These are phyloP conservation scores for Bidens hawaiensis DNA, from an alignment of 140 eudicot species.

Conservation along the genomic window DNA sequence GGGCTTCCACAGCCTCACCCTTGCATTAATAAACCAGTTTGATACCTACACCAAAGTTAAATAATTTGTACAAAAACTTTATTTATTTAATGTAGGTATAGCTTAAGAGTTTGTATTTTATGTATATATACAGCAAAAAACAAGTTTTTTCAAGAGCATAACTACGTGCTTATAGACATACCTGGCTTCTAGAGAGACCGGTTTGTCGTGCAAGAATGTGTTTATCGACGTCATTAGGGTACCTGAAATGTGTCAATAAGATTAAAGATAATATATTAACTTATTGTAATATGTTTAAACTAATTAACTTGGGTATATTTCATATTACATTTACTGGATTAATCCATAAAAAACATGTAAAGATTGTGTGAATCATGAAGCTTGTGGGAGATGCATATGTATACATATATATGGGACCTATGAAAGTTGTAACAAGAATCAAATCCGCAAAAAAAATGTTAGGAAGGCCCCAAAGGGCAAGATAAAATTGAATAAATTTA, in stretches of 20 bases:
- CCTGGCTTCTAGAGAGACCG: constrained; percentile 99
- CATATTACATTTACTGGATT: not conserved
- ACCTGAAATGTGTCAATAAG: constrained; percentile 53
- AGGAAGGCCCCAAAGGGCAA: constrained; percentile 42
- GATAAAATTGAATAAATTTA: constrained; percentile 31
- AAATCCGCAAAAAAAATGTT: constrained; percentile 50
- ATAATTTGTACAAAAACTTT: not conserved
- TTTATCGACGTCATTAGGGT: constrained; percentile 97
- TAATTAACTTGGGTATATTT: not conserved
- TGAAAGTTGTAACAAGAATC: constrained; percentile 50
- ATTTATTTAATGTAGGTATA: not conserved
- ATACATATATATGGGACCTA: constrained; percentile 40
- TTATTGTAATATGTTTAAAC: not conserved
- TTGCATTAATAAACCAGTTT: constrained; percentile 95
- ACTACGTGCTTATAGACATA: constrained; percentile 29
- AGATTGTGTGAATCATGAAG: constrained; percentile 35
- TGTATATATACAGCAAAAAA: not conserved
- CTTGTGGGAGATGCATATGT: constrained; percentile 23
- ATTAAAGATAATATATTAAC: not conserved
- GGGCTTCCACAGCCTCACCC: constrained; percentile 98
- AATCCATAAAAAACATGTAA: constrained; percentile 23
- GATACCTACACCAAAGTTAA: constrained; percentile 56
- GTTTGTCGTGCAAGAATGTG: constrained; percentile 99
- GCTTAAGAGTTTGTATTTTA: constrained; percentile 7
- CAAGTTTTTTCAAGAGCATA: not conserved